phyloP scores from a whole-genome alignment of 1,284 basidiomycete genomes.

The Ganoderma multipileum region DNA sequence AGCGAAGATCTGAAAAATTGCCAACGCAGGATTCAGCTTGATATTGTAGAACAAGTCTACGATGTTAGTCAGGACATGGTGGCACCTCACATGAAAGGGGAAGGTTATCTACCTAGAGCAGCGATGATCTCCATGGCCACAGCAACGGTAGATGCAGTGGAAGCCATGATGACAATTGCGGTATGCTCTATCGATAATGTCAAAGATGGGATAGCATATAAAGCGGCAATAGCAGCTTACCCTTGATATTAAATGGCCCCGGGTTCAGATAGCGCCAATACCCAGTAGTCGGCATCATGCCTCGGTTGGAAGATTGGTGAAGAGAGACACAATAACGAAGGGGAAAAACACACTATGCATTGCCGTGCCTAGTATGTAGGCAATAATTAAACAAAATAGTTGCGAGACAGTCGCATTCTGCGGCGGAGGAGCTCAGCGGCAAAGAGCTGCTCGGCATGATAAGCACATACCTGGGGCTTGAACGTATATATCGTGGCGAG shows the following conservation, averaged over 20 bases:
- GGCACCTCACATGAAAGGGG: neutral
- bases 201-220: neutral
- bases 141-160: constrained; percentile 68
- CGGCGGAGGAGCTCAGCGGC: constrained; percentile 15
- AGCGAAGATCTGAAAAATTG: constrained; percentile 64
- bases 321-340: neutral
- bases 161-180: constrained; percentile 72
- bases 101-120: constrained; percentile 54
- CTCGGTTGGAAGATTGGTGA: constrained; percentile 41
- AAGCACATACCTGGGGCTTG: constrained; percentile 50
- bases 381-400: constrained; percentile 62
- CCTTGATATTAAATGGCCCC: constrained; percentile 65
- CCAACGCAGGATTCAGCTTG: constrained; percentile 56
- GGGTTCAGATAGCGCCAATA: constrained; percentile 64
- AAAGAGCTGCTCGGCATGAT: neutral
- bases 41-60: constrained; percentile 64
- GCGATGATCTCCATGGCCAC: constrained; percentile 73
- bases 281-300: constrained; percentile 50
- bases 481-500: constrained; percentile 69
- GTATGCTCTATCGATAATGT: constrained; percentile 54
- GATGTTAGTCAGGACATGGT: neutral
- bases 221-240: constrained; percentile 15
- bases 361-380: constrained; percentile 63
- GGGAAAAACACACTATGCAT: constrained; percentile 47
- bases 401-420: constrained; percentile 65